Base-by-base conservation (phyloP, 768 basidiomycete species). In the Lanmaoa rubissima region DNA sequence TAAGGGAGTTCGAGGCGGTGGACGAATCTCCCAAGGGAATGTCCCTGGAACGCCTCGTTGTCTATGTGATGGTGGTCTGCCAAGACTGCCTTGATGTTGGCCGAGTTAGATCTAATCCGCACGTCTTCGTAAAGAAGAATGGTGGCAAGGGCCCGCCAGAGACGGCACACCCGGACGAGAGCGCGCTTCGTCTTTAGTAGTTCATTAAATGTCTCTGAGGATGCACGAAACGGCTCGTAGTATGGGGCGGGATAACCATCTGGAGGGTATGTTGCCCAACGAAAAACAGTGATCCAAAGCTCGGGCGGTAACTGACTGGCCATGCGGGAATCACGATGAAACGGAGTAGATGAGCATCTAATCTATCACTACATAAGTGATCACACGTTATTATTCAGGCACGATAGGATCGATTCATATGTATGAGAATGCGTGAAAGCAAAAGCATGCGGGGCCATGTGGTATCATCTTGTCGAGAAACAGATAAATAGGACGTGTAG, bases 1-100 rank as follows among this genome's bases (percentile, higher is more conserved):
- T 85, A 88, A 3, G 86, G 85, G 17, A 89, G 75, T 42, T 81
- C 79, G 42, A 79, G 76, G 49, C 86, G 81, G 49, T 76, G 79
- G 56, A 87, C 84, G 76, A 73, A 67, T 57, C 52, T 59, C 36
- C 70, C 70, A 40, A 67, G 60, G 36, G 60, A 65, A n/a, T 46
- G 48, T 53, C 69, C 61, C 19, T 64, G 54, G 55, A 41, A 45
- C 6, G 39, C 52, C 52, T 63, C 54, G 53, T 62, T 55, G 28
- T 58, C 60, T 42, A 13, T 28, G 36, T 6, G 40, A 32, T 49
- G 45, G 39, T 32, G 34, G 51, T 48, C 60, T 43, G 59, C 55
- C 53, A 81, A 61, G n/a, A 67, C 61, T 48, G 65, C 66, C 63
- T 64, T 69, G 53, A 82, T 73, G 14, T 61, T 62, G 24, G 58